Conservation (phyloP, 768 basidiomycete genomes). For the Phaeotremella skinneri region DNA sequence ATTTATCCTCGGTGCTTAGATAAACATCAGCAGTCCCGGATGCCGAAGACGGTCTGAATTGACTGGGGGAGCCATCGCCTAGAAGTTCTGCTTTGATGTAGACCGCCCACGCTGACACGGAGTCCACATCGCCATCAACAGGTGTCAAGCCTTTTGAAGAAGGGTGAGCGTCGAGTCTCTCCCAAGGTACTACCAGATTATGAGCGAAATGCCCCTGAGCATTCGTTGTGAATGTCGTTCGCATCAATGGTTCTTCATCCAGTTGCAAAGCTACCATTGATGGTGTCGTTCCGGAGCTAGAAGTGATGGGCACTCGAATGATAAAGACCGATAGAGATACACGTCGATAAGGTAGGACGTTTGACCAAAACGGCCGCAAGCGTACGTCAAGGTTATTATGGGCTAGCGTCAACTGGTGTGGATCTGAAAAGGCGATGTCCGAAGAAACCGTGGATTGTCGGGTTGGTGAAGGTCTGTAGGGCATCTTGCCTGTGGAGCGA, state of each 20-base stretch:
- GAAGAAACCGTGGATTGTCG: conserved; percentile 23
- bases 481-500: conserved; percentile 55
- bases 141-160: conserved; percentile 61
- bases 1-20: background rate
- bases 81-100: conserved; percentile 18
- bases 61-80: no score
- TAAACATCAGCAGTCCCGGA: background rate
- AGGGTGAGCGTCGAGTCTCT: conserved; percentile 65
- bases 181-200: conserved; percentile 66
- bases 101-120: conserved; percentile 6
- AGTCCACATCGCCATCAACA: conserved; percentile 52
- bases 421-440: conserved; percentile 19
- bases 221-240: conserved; percentile 60
- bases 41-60: background rate
- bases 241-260: conserved; percentile 57
- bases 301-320: conserved; percentile 21
- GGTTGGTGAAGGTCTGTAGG: conserved; percentile 13
- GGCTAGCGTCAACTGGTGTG: conserved; percentile 57
- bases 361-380: conserved; percentile 71
- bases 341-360: conserved; percentile 62
- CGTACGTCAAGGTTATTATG: conserved; percentile 75
- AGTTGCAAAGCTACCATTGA: conserved; percentile 40
- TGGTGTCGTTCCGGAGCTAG: conserved; percentile 40
- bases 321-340: conserved; percentile 66
- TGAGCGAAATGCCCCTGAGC: conserved; percentile 72